Base-by-base conservation (phyloP, 2,329 filamentous ascomycete species). In the Diaporthe sp. region DNA sequence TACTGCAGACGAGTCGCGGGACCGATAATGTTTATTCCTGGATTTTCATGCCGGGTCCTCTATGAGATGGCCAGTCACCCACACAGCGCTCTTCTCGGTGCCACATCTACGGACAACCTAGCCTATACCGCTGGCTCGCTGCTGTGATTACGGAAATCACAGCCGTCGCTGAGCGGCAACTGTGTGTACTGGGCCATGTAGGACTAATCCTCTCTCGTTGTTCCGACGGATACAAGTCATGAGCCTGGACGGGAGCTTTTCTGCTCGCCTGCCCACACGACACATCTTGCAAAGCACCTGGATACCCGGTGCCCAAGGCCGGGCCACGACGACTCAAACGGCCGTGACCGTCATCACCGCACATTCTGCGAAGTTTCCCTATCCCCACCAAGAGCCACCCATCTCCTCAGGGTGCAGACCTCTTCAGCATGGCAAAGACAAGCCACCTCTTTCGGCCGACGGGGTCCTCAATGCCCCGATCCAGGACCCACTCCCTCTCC, bases 381-480 rank as follows among this genome's bases (percentile, higher is more conserved):
- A 1, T 58, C 10, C 15, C 25, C 57, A 17, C 28, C 45, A 47
- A 45, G 25, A 60, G 4, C 33, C 42, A 47, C 10, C 42, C 19
- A 3, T 2, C 4, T 30, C 25, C 61, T 50, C 30, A 50, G 50
- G 60, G 70, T 45, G 55, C 71, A 52, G 76, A 75, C 79, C 86
- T 83, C 82, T 78, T 88, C 78, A 92, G 79, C 74, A 89, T 83
- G 5, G 86, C 89, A 73, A 94, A 85, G 6, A 90, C 90, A n/a
- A 94, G 84, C 93, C 93, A 95, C 77, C 91, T 88, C 84, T 95
- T 95, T 78, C 91, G 85, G 80, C 88, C 88, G 0, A 86, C 88
- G 5, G 89, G 82, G 80, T 93, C 89, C 80, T 95, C 93, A 33
- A 83, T 78, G 1, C 91, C 91, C 9, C 92, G 86, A 79, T 93